Evolutionary conservation across 345 rosid species (phyloP), one percentile per base, ranked within the genome.

Genomic region (Lumnitzera littorea): DNA sequence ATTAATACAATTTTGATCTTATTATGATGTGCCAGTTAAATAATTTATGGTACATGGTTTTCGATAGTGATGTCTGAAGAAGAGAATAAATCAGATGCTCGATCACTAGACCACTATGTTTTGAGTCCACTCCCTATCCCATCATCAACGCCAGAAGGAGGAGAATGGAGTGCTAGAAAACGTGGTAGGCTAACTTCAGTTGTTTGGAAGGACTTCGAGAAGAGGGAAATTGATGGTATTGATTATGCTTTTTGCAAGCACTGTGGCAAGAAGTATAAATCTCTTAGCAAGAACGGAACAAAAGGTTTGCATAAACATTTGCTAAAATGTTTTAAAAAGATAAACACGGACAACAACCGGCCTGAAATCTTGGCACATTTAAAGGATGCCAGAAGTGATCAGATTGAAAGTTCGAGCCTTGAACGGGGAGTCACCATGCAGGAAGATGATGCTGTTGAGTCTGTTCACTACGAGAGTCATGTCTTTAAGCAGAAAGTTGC

Each of bases 131-230:
- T 36, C 7, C 43, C 43, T 36, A 36, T 36, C 43, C 7, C 43
- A 36, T 36, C 43, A 36, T 6, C 43, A 36, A 36, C 43, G 3
- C 57, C 25, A 24, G 57, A 10, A 12, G 57, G 15, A 12, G 57
- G 24, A 54, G 8, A 14, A 24, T 54, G 36, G 57, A 36, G 16
- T 13, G 24, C 31, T 12, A 54, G 36, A 54, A 54, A 54, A 15
- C 57, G 57, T 9, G 43, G 43, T 13, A 54, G 31, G 57, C 57
- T 54, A 43, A 58, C 61, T 48, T 48, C 62, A 41, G 16, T 48
- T 59, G 52, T 59, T 59, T 59, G 62, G 41, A 48, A 48, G 52
- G 50, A 23, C 51, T 59, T 59, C n/a, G 16, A 20, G 62, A 59
- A 59, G 62, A 20, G 52, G 31, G 49, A 12, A 12, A 59, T 59